Percentiles rank a stretch among this genome's conserved stretches.
Conservation (phyloP, 495 filamentous ascomycete species). For the Podospora pseudoanserina region DNA sequence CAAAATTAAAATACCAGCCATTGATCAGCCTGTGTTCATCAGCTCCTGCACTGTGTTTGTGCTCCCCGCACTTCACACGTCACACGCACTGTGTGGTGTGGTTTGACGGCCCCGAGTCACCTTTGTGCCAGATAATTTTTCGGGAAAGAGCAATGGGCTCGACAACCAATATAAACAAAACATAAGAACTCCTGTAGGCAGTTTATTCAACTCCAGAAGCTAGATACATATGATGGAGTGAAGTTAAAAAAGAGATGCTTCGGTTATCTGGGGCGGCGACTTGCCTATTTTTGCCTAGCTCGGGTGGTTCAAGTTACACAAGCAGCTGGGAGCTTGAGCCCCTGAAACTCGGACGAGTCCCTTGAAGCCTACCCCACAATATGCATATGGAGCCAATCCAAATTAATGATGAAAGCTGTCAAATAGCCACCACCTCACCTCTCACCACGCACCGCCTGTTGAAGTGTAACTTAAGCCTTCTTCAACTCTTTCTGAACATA, state of each 20-base stretch:
- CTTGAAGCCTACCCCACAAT: slow-evolving; percentile 23
- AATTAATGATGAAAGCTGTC: slow-evolving; percentile 29
- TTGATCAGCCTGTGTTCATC: background rate
- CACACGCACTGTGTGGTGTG: background rate
- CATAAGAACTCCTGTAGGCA: background rate
- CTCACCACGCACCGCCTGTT: slow-evolving; percentile 9
- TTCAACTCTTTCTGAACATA: background rate
- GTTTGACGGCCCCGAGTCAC: background rate
- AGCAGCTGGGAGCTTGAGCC: slow-evolving; percentile 7
- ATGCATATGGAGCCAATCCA: slow-evolving; percentile 18
- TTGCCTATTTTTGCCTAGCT: slow-evolving; percentile 8
- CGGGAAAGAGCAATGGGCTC: background rate
- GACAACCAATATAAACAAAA: background rate
- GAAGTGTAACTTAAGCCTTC: background rate
- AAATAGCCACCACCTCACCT: slow-evolving; percentile 23
- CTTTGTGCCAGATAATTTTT: background rate
- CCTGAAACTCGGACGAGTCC: slow-evolving; percentile 17
- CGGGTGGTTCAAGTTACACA: background rate
- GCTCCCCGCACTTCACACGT: background rate
- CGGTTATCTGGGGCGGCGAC: background rate
- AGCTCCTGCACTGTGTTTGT: background rate
- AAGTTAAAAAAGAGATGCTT: background rate
- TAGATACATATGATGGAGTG: background rate
- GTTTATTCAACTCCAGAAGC: background rate
- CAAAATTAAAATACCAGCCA: background rate